A percentile compares a stretch with the other conserved stretches of the same genome.
Conservation (phyloP, 768 basidiomycete genomes). For the Tephrocybe sp. region DNA sequence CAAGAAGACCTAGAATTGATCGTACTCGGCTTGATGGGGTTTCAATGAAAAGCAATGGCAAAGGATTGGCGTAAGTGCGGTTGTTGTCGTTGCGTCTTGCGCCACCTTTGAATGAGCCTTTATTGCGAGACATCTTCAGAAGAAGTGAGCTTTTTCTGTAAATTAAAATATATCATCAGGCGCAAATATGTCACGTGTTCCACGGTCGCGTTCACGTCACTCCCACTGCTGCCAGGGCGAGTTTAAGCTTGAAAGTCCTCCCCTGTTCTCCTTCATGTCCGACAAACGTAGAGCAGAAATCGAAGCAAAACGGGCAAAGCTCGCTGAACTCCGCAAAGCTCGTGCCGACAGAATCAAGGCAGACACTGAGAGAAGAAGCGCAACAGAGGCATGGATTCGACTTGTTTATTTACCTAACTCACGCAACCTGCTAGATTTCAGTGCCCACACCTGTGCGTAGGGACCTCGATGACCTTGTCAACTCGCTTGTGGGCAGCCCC, state of each 20-base stretch:
- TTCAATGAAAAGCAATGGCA: constrained; percentile 58
- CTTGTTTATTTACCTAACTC: not conserved
- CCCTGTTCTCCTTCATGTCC: constrained; percentile 35
- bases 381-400: constrained; percentile 34
- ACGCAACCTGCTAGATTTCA: constrained; percentile 26
- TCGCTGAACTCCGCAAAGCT: constrained; percentile 80
- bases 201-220: constrained; percentile 3
- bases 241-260: not conserved
- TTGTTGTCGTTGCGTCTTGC: constrained; percentile 64
- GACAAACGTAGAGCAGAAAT: constrained; percentile 83
- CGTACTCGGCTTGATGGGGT: constrained; percentile 41
- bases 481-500: constrained; percentile 52
- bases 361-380: constrained; percentile 45
- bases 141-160: not conserved
- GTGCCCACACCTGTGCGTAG: constrained; percentile 40
- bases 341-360: constrained; percentile 67
- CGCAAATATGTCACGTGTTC: constrained; percentile 8
- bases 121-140: constrained; percentile 27
- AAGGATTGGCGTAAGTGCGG: constrained; percentile 64
- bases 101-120: constrained; percentile 47
- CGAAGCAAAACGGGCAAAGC: constrained; percentile 85
- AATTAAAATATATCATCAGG: constrained; percentile 1
- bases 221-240: not conserved
- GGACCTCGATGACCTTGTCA: constrained; percentile 75
- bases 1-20: constrained; percentile 53